These are phyloP conservation scores for Microcyclospora pomicola DNA, from an alignment of 2,329 filamentous ascomycete species.

Conservation along the genomic window DNA sequence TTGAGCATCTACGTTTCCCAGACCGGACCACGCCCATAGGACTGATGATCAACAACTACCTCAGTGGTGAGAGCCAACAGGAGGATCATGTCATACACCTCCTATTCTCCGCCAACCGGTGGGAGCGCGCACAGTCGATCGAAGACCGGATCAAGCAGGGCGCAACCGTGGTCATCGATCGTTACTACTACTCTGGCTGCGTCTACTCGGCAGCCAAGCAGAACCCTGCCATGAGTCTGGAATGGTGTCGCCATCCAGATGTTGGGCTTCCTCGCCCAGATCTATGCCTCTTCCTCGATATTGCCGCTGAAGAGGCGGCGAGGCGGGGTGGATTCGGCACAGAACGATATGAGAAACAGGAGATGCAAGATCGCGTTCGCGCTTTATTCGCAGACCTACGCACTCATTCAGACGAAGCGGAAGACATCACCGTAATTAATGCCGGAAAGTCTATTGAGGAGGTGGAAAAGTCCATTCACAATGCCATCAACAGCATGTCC, in stretches of 20 bases:
- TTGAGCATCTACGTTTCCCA: slow-evolving; percentile 52
- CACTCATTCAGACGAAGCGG: slow-evolving; percentile 31
- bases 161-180: slow-evolving; percentile 68
- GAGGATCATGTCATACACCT: slow-evolving; percentile 85
- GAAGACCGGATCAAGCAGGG: slow-evolving; percentile 43
- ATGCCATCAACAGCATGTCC: slow-evolving; percentile 10
- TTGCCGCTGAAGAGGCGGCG: slow-evolving; percentile 58
- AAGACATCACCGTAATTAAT: slow-evolving; percentile 42
- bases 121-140: slow-evolving; percentile 49
- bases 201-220: slow-evolving; percentile 86
- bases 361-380: slow-evolving; percentile 69
- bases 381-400: slow-evolving; percentile 50
- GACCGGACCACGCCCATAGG: slow-evolving; percentile 76
- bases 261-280: slow-evolving; percentile 79
- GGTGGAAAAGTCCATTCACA: slow-evolving; percentile 29
- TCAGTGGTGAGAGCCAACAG: slow-evolving; percentile 56
- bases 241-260: slow-evolving; percentile 76
- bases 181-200: slow-evolving; percentile 89
- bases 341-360: slow-evolving; percentile 75
- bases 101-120: slow-evolving; percentile 80
- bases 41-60: slow-evolving; percentile 71
- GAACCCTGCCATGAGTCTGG: slow-evolving; percentile 52
- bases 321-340: slow-evolving; percentile 73
- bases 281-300: slow-evolving; percentile 72
- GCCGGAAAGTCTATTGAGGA: slow-evolving; percentile 38